phyloP scores from a whole-genome alignment of 345 rosid species.

The Ceriops decandra region DNA sequence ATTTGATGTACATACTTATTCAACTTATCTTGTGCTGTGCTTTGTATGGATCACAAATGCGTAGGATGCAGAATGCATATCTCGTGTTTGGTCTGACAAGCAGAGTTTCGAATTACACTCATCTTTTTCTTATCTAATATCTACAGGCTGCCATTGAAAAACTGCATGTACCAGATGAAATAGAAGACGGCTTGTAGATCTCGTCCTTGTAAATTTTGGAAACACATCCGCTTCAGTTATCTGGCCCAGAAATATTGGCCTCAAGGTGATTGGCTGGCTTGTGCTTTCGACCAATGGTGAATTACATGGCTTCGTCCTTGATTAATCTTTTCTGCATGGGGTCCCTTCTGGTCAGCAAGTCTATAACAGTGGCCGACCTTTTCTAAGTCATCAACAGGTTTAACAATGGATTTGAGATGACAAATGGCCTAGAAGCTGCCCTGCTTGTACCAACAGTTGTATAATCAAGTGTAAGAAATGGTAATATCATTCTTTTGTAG shows the following conservation, averaged over 20 bases:
- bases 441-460: constrained; percentile 25
- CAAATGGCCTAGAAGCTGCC: constrained; percentile 13
- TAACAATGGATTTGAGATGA: constrained; percentile 8
- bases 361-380: constrained; percentile 26
- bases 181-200: constrained; percentile 58
- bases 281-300: constrained; percentile 39
- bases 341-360: constrained; percentile 15
- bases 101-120: neutral
- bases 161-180: constrained; percentile 89
- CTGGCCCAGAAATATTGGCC: constrained; percentile 21
- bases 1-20: neutral
- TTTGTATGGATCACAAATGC: neutral
- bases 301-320: constrained; percentile 15
- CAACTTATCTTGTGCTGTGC: no score
- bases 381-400: constrained; percentile 26
- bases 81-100: neutral
- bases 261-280: constrained; percentile 31
- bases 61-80: neutral
- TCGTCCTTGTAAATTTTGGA: neutral
- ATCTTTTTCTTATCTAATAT: neutral
- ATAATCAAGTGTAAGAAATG: constrained; percentile 1
- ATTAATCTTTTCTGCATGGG: neutral
- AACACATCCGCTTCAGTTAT: constrained; percentile 14
- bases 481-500: constrained; percentile 19
- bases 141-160: constrained; percentile 95